Percentiles rank a stretch among this genome's conserved stretches.
phyloP scores from a whole-genome alignment of 148 eudicot species.

The Rhododendron kiyosumense region DNA sequence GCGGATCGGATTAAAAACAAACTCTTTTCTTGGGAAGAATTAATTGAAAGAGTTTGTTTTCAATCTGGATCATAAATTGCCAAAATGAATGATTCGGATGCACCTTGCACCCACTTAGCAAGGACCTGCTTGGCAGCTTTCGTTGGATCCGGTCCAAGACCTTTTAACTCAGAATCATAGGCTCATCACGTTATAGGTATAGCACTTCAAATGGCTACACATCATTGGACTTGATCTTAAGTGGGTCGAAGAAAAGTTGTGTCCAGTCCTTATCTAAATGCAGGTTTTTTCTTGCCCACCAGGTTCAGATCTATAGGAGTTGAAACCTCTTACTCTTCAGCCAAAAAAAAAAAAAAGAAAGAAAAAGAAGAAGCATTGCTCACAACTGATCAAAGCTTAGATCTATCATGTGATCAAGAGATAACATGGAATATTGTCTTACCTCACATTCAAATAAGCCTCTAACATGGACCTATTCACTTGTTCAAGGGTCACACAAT shows the following conservation, averaged over 20 bases:
- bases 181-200: too few relatives aligned
- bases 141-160: too few relatives aligned
- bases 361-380: not conserved
- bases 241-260: not conserved
- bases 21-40: too few relatives aligned
- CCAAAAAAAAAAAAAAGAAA: not conserved
- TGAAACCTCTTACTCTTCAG: not conserved
- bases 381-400: not conserved
- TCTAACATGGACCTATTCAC: not conserved
- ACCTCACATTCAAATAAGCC: not conserved
- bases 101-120: too few relatives aligned
- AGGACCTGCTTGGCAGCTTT: too few relatives aligned
- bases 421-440: conserved; percentile 22
- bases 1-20: too few relatives aligned
- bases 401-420: conserved; percentile 10
- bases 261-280: not conserved
- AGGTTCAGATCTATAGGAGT: not conserved
- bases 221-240: too few relatives aligned
- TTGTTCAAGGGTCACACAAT: conserved; percentile 22
- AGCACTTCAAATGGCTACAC: too few relatives aligned
- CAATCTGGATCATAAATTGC: too few relatives aligned
- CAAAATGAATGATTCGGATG: too few relatives aligned
- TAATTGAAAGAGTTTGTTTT: too few relatives aligned
- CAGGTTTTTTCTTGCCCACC: not conserved
- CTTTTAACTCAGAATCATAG: too few relatives aligned